phyloP scores from a whole-genome alignment of 192 early-diverging fungal species.

The Podila clonocystis region DNA sequence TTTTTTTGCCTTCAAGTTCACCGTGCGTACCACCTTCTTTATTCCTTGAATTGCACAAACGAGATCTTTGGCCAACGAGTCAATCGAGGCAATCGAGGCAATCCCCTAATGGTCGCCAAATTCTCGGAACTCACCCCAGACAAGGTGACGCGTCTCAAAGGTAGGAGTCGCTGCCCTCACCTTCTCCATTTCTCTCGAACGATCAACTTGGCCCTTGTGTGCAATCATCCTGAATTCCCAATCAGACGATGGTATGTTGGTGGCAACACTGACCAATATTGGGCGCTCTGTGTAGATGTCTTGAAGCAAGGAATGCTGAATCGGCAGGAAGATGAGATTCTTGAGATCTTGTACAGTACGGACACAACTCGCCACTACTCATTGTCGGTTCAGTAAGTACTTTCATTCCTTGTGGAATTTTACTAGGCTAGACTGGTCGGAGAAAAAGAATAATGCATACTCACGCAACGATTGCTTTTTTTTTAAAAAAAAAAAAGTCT shows the following conservation, averaged over 20 bases:
- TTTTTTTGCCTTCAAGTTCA: too few relatives aligned
- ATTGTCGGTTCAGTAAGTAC: slow-evolving; percentile 34
- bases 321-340: slow-evolving; percentile 28
- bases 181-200: too few relatives aligned
- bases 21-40: too few relatives aligned
- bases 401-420: too few relatives aligned
- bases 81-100: too few relatives aligned
- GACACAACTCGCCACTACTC: slow-evolving; percentile 43
- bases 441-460: neutral
- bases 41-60: too few relatives aligned
- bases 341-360: slow-evolving; percentile 24
- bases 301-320: slow-evolving; percentile 36
- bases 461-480: neutral
- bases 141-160: neutral
- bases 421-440: neutral
- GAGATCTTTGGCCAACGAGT: too few relatives aligned
- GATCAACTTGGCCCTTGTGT: too few relatives aligned
- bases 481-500: slow-evolving; percentile 6
- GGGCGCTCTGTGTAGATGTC: neutral
- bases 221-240: too few relatives aligned
- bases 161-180: neutral
- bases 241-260: neutral
- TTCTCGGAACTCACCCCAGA: neutral
- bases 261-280: neutral
- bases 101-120: neutral